Evolutionary conservation across 768 basidiomycete genomes (phyloP), one percentile per base, ranked within the genome.

Genomic region (Russula virescens): DNA sequence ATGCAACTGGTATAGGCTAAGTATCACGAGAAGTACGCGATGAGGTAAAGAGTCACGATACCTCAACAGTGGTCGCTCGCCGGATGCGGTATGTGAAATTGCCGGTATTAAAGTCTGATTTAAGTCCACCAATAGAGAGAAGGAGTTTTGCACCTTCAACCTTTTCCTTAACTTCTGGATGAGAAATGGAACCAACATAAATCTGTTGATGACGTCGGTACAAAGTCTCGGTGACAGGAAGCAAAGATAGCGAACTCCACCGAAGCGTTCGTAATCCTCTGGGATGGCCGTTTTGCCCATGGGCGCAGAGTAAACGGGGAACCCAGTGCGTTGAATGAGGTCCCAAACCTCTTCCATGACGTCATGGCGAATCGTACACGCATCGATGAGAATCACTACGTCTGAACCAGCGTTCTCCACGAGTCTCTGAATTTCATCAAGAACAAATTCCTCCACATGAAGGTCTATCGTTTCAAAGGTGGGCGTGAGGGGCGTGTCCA

Each of bases 71-170:
- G 45, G 78, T 78, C 13, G 73, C 72, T 0, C 77, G 77, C 5
- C 86, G 83, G 50, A 88, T 85, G 54, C 81, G 82, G 69, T 89
- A 91, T 0, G 88, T 87, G 73, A 92, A 94, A 72, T 88, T 88
- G 35, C 91, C 93, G 1, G 89, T 91, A 73, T 95, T 95, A 78
- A 91, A 93, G 72, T 95, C 92, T 50, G 81, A 84, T 70, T 82
- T 83, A 54, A 91, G 75, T 1, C 76, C 74, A 5, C 91, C 90
- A 61, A 95, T 76, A 14, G 88, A 88, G 14, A 95, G 70, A 55
- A 91, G 84, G 47, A 94, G 76, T 66, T 86, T 88, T 5, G 91
- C 85, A 2, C 71, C 76, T 73, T 95, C 92, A 31, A 94, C 84
- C 63, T 79, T 83, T 57, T 85, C 81, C 73, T 84, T 87, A 66